Evolutionary conservation across 2,329 filamentous ascomycete species (phyloP).

Genomic region (Neonectria punicea): DNA sequence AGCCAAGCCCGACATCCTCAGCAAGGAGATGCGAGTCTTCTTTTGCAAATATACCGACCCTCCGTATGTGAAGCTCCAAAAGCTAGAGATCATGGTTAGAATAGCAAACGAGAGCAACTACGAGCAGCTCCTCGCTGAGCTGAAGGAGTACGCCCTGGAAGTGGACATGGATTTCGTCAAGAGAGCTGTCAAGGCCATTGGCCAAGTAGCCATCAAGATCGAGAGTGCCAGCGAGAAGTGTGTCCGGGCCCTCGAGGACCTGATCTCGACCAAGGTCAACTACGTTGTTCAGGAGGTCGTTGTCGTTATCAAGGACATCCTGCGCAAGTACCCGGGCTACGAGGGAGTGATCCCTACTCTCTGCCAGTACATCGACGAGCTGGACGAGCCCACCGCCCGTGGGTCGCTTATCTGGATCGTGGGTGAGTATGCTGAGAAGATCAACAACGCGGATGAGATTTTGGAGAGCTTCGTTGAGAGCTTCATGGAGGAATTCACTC

Average conservation of each 20-base stretch:
- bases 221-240: slow-evolving; percentile 95
- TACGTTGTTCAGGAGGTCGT: slow-evolving; percentile 99
- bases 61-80: slow-evolving; percentile 96
- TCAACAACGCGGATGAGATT: slow-evolving; percentile 97
- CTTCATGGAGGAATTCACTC: slow-evolving; percentile 96
- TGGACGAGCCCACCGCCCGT: slow-evolving; percentile 92
- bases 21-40: slow-evolving; percentile 97
- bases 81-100: slow-evolving; percentile 98
- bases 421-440: slow-evolving; percentile 98
- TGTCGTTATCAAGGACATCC: slow-evolving; percentile 99
- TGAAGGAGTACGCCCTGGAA: slow-evolving; percentile 97
- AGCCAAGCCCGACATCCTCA: slow-evolving; percentile 94
- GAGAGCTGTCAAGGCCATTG: slow-evolving; percentile 93
- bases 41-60: slow-evolving; percentile 99
- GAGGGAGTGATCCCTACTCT: slow-evolving; percentile 97
- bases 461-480: slow-evolving; percentile 89
- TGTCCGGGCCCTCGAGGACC: slow-evolving; percentile 89
- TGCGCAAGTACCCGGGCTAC: slow-evolving; percentile 96
- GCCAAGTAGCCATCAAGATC: slow-evolving; percentile 98
- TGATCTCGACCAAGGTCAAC: slow-evolving; percentile 98
- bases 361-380: slow-evolving; percentile 95
- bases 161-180: slow-evolving; percentile 99
- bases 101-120: slow-evolving; percentile 98
- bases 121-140: slow-evolving; percentile 90
- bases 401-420: slow-evolving; percentile 98